These are phyloP conservation scores for Penicillium decumbens DNA, from an alignment of 2,329 filamentous ascomycete species.

Conservation along the genomic window DNA sequence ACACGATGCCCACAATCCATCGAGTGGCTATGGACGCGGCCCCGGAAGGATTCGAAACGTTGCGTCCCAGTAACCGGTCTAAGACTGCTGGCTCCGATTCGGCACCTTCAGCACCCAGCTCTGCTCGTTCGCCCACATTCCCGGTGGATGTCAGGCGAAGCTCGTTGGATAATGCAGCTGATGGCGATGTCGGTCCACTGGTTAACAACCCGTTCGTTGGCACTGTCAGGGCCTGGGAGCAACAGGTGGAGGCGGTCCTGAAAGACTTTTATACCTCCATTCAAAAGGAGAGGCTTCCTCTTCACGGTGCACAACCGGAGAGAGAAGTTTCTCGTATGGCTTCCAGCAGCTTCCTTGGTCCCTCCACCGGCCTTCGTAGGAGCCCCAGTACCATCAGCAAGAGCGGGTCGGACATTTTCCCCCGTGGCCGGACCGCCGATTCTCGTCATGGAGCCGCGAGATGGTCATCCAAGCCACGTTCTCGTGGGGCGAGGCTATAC, in stretches of 20 bases:
- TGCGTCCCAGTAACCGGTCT: constrained; percentile 35
- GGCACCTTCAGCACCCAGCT: constrained; percentile 15
- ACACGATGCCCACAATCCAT: constrained; percentile 85
- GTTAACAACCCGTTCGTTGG: constrained; percentile 74
- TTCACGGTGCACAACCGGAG: constrained; percentile 65
- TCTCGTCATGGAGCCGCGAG: constrained; percentile 59
- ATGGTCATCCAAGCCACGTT: constrained; percentile 83
- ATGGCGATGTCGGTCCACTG: constrained; percentile 56
- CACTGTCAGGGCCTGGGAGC: constrained; percentile 74
- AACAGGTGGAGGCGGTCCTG: constrained; percentile 81
- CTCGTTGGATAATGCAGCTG: constrained; percentile 23
- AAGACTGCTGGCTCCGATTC: constrained; percentile 32
- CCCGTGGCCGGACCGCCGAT: constrained; percentile 67
- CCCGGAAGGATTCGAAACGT: constrained; percentile 60
- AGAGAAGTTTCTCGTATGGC: constrained; percentile 35
- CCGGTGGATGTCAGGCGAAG: constrained; percentile 13
- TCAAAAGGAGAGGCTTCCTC: constrained; percentile 74
- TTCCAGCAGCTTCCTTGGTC: constrained; percentile 64
- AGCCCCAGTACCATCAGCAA: constrained; percentile 90
- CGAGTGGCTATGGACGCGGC: constrained; percentile 70
- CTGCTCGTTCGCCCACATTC: constrained; percentile 21
- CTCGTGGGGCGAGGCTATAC: constrained; percentile 65
- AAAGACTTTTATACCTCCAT: constrained; percentile 92
- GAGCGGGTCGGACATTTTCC: constrained; percentile 72
- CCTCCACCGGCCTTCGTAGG: constrained; percentile 64